Conservation (phyloP, 1,139 yeast genomes). For the Sugiyamaella xylanicola region DNA sequence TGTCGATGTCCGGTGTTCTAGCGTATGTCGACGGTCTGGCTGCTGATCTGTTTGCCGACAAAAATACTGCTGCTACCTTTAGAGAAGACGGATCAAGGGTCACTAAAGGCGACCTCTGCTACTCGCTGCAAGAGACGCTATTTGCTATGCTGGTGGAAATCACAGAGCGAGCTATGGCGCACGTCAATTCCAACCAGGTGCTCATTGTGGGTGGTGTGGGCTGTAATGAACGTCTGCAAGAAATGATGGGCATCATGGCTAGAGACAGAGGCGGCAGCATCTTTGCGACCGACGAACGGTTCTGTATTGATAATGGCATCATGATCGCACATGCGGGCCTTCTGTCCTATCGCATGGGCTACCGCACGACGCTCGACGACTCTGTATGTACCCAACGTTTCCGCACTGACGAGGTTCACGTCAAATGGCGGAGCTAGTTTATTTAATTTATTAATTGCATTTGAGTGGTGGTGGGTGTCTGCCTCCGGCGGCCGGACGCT, state of each 20-base stretch:
- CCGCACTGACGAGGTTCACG: slow-evolving; percentile 89
- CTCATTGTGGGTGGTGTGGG: slow-evolving; percentile 98
- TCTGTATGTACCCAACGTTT: slow-evolving; percentile 93
- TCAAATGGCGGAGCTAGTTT: slow-evolving; percentile 61
- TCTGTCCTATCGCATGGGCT: slow-evolving; percentile 82
- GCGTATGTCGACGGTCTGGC: slow-evolving; percentile 84
- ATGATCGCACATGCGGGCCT: slow-evolving; percentile 99
- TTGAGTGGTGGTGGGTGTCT: neutral
- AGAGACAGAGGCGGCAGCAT: slow-evolving; percentile 82
- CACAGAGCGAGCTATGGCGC: slow-evolving; percentile 98
- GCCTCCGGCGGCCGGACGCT: slow-evolving; percentile 1
- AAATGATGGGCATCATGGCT: slow-evolving; percentile 96
- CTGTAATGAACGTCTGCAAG: slow-evolving; percentile 84
- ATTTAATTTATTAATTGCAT: slow-evolving; percentile 8
- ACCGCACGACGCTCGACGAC: slow-evolving; percentile 55
- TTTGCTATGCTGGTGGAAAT: slow-evolving; percentile 97
- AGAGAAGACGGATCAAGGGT: slow-evolving; percentile 51
- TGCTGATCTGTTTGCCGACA: slow-evolving; percentile 60
- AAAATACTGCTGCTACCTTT: slow-evolving; percentile 55
- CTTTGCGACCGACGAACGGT: slow-evolving; percentile 93
- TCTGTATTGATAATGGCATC: slow-evolving; percentile 95
- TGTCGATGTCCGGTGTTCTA: slow-evolving; percentile 93
- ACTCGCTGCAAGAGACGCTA: slow-evolving; percentile 85
- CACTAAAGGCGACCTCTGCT: slow-evolving; percentile 87
- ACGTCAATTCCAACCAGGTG: slow-evolving; percentile 86